These are phyloP conservation scores for Rachicladosporium sp. DNA, from an alignment of 2,329 filamentous ascomycete genomes.

Conservation along the genomic window DNA sequence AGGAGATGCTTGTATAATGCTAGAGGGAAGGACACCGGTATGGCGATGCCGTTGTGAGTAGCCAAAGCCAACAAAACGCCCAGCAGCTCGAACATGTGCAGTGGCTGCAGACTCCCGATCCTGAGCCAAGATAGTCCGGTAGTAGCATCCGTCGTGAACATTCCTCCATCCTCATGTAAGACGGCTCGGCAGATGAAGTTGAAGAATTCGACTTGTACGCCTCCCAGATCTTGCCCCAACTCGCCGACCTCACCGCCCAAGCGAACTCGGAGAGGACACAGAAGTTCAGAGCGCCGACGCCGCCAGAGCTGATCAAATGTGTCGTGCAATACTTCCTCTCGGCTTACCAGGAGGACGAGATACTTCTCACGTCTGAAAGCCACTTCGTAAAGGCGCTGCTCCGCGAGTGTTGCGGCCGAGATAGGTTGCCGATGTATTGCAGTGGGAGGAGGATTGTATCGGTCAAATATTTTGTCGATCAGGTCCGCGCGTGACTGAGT, in stretches of 20 bases:
- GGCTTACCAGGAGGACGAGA: conserved; percentile 32
- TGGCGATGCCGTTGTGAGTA: conserved; percentile 81
- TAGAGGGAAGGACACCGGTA: conserved; percentile 79
- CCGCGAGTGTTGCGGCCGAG: too few species aligned
- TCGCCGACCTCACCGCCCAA: conserved; percentile 69
- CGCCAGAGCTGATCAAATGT: conserved; percentile 79
- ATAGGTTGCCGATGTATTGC: too few species aligned
- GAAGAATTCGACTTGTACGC: conserved; percentile 95
- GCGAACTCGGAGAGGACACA: conserved; percentile 77
- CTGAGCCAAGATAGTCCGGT: conserved; percentile 82
- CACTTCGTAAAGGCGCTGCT: too few species aligned
- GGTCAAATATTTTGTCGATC: too few species aligned
- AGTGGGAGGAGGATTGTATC: too few species aligned
- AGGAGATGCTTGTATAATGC: conserved; percentile 51
- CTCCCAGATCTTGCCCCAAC: conserved; percentile 83
- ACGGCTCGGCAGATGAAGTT: conserved; percentile 71
- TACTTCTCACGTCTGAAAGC: conserved; percentile 12
- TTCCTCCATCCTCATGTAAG: conserved; percentile 56
- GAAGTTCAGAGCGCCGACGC: conserved; percentile 65
- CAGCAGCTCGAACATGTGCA: conserved; percentile 83
- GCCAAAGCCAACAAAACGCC: conserved; percentile 82
- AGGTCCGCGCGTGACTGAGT: too few species aligned
- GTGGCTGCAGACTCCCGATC: conserved; percentile 65
- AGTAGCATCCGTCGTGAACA: conserved; percentile 65
- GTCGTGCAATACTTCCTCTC: conserved; percentile 29